These are phyloP conservation scores for Fusarium sp. DNA, from an alignment of 2,329 filamentous ascomycete species.

Conservation along the genomic window DNA sequence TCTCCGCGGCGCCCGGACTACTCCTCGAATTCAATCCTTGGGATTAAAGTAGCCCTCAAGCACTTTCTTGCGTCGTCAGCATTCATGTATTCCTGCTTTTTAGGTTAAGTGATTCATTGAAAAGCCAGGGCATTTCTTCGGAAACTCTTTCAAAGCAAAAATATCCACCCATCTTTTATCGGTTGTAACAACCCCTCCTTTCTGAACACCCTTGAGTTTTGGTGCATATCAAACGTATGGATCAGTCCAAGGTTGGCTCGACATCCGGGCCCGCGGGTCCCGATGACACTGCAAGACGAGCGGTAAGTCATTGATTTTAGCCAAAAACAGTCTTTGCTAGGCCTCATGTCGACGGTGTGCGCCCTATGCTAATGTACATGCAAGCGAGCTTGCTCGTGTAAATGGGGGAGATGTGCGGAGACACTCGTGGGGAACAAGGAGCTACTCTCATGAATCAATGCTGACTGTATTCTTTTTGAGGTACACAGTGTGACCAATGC, in stretches of 20 bases:
- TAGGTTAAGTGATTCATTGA: background rate
- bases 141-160: background rate
- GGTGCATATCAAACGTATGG: constrained; percentile 19
- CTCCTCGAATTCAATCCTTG: constrained; percentile 6
- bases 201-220: background rate
- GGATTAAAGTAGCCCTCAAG: constrained; percentile 3
- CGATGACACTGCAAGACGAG: constrained; percentile 52
- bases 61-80: constrained; percentile 6
- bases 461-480: constrained; percentile 11
- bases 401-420: background rate
- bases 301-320: constrained; percentile 48
- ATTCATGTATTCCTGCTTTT: background rate
- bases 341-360: background rate
- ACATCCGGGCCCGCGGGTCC: constrained; percentile 46
- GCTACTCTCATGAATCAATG: background rate
- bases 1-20: constrained; percentile 29
- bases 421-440: background rate
- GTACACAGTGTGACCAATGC: constrained; percentile 58
- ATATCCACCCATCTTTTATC: background rate
- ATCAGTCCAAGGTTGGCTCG: constrained; percentile 24
- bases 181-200: background rate
- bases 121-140: background rate
- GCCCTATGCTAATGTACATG: background rate
- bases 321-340: background rate
- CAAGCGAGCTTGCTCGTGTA: background rate